phyloP scores from a whole-genome alignment of 73 alveolate species.

The Chromera velia region DNA sequence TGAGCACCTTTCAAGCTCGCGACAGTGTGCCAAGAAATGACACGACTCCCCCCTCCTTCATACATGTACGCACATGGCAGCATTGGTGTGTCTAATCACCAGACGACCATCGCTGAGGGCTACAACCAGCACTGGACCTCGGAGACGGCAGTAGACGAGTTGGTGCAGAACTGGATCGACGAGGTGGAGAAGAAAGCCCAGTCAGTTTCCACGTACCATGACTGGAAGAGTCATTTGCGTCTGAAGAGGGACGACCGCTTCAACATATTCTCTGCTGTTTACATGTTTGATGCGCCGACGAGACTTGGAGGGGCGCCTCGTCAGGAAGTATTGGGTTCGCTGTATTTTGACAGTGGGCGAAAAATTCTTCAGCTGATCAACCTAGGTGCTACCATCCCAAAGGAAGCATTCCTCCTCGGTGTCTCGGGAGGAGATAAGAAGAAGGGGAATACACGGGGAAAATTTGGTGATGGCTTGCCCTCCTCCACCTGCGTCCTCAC shows the following conservation, averaged over 20 bases:
- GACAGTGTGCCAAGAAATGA: too few species aligned
- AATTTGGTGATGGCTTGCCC: conserved; percentile 3
- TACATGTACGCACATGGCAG: too few species aligned
- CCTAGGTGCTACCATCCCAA: neutral
- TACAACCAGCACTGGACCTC: conserved; percentile 4
- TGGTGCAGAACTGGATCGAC: conserved; percentile 1
- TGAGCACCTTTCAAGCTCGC: too few species aligned
- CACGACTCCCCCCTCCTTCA: too few species aligned
- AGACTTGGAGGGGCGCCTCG: too few species aligned
- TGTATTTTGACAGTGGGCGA: neutral
- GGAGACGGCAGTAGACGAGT: neutral
- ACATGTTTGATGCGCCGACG: too few species aligned
- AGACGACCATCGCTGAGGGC: neutral
- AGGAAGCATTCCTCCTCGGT: neutral
- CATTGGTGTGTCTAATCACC: too few species aligned
- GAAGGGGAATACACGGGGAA: neutral
- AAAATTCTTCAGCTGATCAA: neutral
- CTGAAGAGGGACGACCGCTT: neutral
- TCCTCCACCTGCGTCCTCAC: neutral
- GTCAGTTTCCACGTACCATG: neutral
- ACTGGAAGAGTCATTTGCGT: neutral
- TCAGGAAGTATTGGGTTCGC: neutral
- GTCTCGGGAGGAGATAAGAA: neutral
- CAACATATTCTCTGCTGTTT: too few species aligned
- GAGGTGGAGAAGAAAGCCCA: neutral